These are phyloP conservation scores for Xylaria sp. DNA, from an alignment of 2,329 filamentous ascomycete species.

Conservation along the genomic window DNA sequence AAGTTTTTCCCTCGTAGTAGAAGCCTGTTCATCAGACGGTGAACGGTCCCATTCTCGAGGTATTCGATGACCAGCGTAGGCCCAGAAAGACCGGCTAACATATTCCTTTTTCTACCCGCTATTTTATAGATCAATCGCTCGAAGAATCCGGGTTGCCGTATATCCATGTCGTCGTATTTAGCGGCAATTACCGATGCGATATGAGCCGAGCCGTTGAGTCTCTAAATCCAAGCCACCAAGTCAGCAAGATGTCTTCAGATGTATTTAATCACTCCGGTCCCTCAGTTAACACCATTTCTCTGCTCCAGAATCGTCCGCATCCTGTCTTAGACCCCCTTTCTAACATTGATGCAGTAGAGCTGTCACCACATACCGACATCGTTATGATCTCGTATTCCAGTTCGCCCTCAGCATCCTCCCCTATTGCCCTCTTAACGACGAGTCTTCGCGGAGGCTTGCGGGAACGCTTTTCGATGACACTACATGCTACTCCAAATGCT, in stretches of 20 bases:
- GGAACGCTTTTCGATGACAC: constrained; percentile 1
- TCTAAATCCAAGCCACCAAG: constrained; percentile 10
- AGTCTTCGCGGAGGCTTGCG: background rate
- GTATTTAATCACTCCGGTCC: background rate
- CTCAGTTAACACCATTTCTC: background rate
- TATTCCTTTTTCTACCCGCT: background rate
- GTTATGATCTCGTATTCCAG: constrained; percentile 20
- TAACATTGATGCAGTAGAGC: background rate
- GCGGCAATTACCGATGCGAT: constrained; percentile 27
- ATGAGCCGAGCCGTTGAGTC: constrained; percentile 31
- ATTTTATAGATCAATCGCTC: background rate
- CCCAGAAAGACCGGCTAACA: constrained; percentile 18
- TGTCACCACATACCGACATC: constrained; percentile 26
- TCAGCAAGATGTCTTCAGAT: background rate
- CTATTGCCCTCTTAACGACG: constrained; percentile 27
- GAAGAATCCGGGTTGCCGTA: background rate
- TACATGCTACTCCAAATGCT: constrained; percentile 18
- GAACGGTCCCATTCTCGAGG: constrained; percentile 28
- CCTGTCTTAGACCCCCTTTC: background rate
- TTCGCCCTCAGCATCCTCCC: background rate
- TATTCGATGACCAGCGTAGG: constrained; percentile 28
- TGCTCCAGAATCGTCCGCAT: background rate
- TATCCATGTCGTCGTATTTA: background rate
- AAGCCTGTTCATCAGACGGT: background rate
- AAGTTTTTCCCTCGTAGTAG: background rate